Evolutionary conservation across 371 early-diverging fungal genomes (phyloP), one percentile per base, ranked within the genome.

Genomic region (Syncephalastrum racemosum): DNA sequence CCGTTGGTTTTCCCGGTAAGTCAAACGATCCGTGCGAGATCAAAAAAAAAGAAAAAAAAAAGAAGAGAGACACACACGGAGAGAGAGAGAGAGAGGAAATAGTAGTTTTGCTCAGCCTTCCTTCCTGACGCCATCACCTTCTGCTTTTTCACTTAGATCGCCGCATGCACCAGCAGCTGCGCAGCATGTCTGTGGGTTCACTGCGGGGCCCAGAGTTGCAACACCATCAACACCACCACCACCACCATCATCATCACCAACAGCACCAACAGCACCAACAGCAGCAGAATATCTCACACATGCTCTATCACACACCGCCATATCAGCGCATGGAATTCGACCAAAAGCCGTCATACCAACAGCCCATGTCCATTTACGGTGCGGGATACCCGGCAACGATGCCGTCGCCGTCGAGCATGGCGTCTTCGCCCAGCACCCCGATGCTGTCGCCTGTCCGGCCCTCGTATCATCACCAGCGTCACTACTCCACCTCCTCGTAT

Each of bases 171-270:
- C 71, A 66, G 22, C 59, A 70, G 10, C 61, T 67, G 36, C 63
- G 77, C 44, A 77, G 77, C 43, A 73, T 73, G 77, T 77, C 77
- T 12, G 58, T 73, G 49, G 72, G 77, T 6, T 71, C 75, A 10
- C 51, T 71, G 49, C 64, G 63, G 46, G 50, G 20, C 45, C 62
- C 43, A 43, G 45, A 50, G 15, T 54, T 53, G 47, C n/a, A 27
- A 13, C 24, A 39, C 31, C n/a, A 53, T 53, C 48, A 47, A 8
- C 59, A 59, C n/a, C 46, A 46, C 44, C 55, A 55, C 19, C 49
- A 24, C 6, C 19, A 22, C 12, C n/a, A 48, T 24, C 46, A 15
- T 23, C 40, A 41, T 43, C 42, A 50, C 18, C 43, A 45, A 44
- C 51, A 50, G 50, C 36, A 31, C 10, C 36, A 25, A 5, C 25